phyloP scores from a whole-genome alignment of 2,329 filamentous ascomycete species.

The Aspergillus persii region DNA sequence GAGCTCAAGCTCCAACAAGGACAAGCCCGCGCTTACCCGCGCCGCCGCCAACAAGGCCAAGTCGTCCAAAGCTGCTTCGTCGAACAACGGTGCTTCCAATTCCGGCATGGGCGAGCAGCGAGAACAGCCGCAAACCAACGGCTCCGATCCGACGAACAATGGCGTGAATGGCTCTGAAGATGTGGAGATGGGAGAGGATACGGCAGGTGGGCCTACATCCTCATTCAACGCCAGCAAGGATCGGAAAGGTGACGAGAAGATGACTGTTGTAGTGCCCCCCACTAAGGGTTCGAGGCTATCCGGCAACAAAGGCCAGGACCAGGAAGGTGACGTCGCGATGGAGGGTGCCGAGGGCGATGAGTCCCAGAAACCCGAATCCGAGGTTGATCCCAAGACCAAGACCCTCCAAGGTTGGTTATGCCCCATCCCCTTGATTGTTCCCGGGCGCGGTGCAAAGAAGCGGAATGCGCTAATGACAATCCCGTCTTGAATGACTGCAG shows the following conservation, averaged over 20 bases:
- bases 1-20: constrained; percentile 43
- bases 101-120: constrained; percentile 63
- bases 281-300: constrained; percentile 64
- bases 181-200: constrained; percentile 68
- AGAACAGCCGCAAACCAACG: constrained; percentile 66
- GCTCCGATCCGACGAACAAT: constrained; percentile 68
- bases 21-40: constrained; percentile 45
- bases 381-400: constrained; percentile 49
- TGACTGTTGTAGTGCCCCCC: constrained; percentile 77
- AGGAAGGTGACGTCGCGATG: constrained; percentile 71
- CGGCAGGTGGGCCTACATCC: constrained; percentile 50
- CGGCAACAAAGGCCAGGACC: constrained; percentile 56
- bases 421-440: background rate
- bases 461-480: constrained; percentile 5
- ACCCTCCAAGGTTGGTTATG: constrained; percentile 46
- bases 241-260: constrained; percentile 72
- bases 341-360: constrained; percentile 51
- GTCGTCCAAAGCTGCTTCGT: constrained; percentile 35
- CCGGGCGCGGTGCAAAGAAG: background rate
- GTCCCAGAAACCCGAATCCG: constrained; percentile 46
- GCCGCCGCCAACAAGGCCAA: constrained; percentile 43
- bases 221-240: constrained; percentile 60
- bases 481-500: constrained; percentile 47
- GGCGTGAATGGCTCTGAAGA: constrained; percentile 65
- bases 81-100: constrained; percentile 34